These are phyloP conservation scores for Podaxis sp. DNA, from an alignment of 768 basidiomycete species.

Conservation along the genomic window DNA sequence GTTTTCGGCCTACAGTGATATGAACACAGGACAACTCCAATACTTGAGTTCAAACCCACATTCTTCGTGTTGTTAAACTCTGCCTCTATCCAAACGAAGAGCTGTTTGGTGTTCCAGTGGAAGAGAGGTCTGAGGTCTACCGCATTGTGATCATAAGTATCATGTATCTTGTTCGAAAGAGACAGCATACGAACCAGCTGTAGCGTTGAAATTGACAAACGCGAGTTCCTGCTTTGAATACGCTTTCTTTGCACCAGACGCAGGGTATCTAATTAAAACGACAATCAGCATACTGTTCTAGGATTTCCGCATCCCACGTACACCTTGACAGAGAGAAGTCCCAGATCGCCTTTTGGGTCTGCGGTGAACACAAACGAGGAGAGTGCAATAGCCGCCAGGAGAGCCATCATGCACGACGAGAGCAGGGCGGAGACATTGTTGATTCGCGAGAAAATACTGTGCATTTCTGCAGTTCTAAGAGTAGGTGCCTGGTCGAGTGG, in stretches of 20 bases:
- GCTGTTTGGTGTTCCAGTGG: slow-evolving; percentile 96
- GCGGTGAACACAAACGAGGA: slow-evolving; percentile 68
- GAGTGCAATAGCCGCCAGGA: slow-evolving; percentile 68
- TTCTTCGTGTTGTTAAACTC: slow-evolving; percentile 76
- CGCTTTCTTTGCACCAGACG: slow-evolving; percentile 41
- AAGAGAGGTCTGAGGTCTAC: slow-evolving; percentile 82
- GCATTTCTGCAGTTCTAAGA: slow-evolving; percentile 44
- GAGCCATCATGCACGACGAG: slow-evolving; percentile 71
- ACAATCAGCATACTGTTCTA: background rate
- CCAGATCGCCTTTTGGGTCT: slow-evolving; percentile 54
- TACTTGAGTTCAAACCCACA: slow-evolving; percentile 34
- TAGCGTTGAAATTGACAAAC: slow-evolving; percentile 78
- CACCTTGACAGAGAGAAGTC: slow-evolving; percentile 75
- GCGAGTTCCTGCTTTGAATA: slow-evolving; percentile 74
- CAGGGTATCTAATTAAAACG: slow-evolving; percentile 37
- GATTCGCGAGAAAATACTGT: slow-evolving; percentile 64
- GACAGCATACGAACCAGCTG: slow-evolving; percentile 55
- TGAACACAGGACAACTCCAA: background rate
- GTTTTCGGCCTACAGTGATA: slow-evolving; percentile 24
- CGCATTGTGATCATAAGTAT: background rate
- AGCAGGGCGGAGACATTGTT: slow-evolving; percentile 75
- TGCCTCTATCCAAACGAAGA: slow-evolving; percentile 84
- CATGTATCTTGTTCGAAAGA: background rate
- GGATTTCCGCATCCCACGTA: slow-evolving; percentile 33
- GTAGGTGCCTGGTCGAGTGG: slow-evolving; percentile 1